phyloP scores from a whole-genome alignment of 495 filamentous ascomycete species.

The Aspergillus ostianus region DNA sequence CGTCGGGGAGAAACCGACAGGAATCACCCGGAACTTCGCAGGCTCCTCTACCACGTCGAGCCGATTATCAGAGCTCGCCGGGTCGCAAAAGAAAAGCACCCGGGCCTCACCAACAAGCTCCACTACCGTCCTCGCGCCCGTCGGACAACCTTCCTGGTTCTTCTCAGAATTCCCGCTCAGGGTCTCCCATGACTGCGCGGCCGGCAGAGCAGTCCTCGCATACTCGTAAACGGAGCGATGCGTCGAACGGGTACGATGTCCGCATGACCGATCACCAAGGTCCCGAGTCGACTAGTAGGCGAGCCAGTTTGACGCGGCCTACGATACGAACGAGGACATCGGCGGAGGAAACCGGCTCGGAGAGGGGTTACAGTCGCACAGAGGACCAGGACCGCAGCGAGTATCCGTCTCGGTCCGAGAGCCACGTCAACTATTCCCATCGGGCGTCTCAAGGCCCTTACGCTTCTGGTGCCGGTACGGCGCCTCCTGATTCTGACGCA shows the following conservation, averaged over 20 bases:
- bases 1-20: conserved; percentile 30
- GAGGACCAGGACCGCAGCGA: conserved; percentile 9
- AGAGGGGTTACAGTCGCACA: neutral
- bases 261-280: conserved; percentile 2
- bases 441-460: conserved; percentile 8
- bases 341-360: neutral
- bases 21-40: conserved; percentile 24
- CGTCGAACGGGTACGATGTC: conserved; percentile 4
- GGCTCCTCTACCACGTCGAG: conserved; percentile 27
- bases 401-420: conserved; percentile 3
- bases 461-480: conserved; percentile 10
- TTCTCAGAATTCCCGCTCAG: conserved; percentile 11
- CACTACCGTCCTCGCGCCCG: conserved; percentile 31
- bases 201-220: conserved; percentile 3
- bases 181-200: conserved; percentile 9
- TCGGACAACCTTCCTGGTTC: conserved; percentile 7
- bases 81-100: conserved; percentile 44
- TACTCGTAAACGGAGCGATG: conserved; percentile 13
- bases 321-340: neutral
- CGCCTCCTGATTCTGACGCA: conserved; percentile 12
- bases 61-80: conserved; percentile 38
- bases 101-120: conserved; percentile 36
- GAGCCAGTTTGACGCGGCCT: conserved; percentile 1
- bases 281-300: conserved; percentile 4
- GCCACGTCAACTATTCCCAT: neutral